Percentiles rank a stretch among this genome's conserved stretches.
Conservation (phyloP, 257 asterid genomes). For the Jasminum sambac region DNA sequence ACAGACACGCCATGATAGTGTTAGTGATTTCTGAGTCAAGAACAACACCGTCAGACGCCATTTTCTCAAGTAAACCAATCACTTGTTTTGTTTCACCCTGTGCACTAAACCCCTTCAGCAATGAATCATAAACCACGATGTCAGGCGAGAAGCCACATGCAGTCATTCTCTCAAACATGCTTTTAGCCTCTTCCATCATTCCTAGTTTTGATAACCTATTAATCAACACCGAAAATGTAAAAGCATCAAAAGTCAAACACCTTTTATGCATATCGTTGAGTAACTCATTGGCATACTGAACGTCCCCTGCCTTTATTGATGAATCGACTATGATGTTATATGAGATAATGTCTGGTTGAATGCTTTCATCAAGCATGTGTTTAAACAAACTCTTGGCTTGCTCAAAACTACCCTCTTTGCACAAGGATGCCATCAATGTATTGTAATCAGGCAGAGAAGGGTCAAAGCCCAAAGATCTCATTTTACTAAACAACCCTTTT, state of each 20-base stretch:
- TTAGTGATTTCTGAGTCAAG: constrained; percentile 56
- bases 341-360: constrained; percentile 54
- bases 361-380: constrained; percentile 45
- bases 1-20: constrained; percentile 56
- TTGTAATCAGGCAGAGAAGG: constrained; percentile 55
- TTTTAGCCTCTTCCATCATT: constrained; percentile 58
- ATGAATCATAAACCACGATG: constrained; percentile 55
- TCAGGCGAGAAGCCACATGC: constrained; percentile 47
- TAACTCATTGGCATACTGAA: constrained; percentile 47
- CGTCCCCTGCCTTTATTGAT: constrained; percentile 50
- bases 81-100: constrained; percentile 50
- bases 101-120: constrained; percentile 55
- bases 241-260: constrained; percentile 51
- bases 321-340: constrained; percentile 60
- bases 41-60: constrained; percentile 51
- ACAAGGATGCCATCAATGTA: constrained; percentile 58
- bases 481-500: constrained; percentile 57
- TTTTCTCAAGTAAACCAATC: constrained; percentile 48
- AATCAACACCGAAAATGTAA: constrained; percentile 57
- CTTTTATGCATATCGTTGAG: constrained; percentile 49
- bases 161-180: constrained; percentile 52
- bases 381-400: constrained; percentile 57
- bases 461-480: constrained; percentile 44
- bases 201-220: constrained; percentile 60
- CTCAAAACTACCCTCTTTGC: constrained; percentile 63